Evolutionary conservation across 2,329 filamentous ascomycete genomes (phyloP), one percentile per base, ranked within the genome.

Genomic region (Diaporthe ampelina): DNA sequence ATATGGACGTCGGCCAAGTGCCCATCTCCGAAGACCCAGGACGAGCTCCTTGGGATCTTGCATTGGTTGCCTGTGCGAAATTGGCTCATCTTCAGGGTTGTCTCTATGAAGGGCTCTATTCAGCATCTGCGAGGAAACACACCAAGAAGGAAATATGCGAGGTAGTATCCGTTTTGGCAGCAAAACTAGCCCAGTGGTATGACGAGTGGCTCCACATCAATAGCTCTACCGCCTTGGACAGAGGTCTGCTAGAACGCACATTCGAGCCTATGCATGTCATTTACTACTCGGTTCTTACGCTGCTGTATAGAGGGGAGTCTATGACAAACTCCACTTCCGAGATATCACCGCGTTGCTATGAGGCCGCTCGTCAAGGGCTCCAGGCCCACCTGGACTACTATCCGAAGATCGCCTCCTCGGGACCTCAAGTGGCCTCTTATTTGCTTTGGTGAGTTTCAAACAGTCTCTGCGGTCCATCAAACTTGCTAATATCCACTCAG

Each of bases 81-180:
- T 4, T 61, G 35, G 37, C 58, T 10, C 58, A 61, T 13, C 35
- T 45, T 17, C 37, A 26, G 26, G 58, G 37, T 10, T 26, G n/a
- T 5, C n/a, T 61, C 37, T 61, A 61, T 17, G 37, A 61, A 19
- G 35, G 37, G 37, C 58, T 61, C 35, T 61, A 61, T 37, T 61
- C 58, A 21, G 17, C 58, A 24, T 21, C 35, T 24, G 35, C n/a
- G 6, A 61, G 37, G 24, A 61, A 61, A 10, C 58, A 43, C n/a
- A 43, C 35, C 17, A 24, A 26, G 58, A 24, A 45, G 24, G n/a
- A 45, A 26, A 8, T 37, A 13, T 8, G n/a, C 15, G 37, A 17
- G 24, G n/a, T 61, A 7, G n/a, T 43, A 17, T 61, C 58, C n/a
- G 15, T 5, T 10, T 29, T 61, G 37, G n/a, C 35, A 21, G 58